These are phyloP conservation scores for Prunus campanulata DNA, from an alignment of 306 rosid genomes.

Conservation along the genomic window DNA sequence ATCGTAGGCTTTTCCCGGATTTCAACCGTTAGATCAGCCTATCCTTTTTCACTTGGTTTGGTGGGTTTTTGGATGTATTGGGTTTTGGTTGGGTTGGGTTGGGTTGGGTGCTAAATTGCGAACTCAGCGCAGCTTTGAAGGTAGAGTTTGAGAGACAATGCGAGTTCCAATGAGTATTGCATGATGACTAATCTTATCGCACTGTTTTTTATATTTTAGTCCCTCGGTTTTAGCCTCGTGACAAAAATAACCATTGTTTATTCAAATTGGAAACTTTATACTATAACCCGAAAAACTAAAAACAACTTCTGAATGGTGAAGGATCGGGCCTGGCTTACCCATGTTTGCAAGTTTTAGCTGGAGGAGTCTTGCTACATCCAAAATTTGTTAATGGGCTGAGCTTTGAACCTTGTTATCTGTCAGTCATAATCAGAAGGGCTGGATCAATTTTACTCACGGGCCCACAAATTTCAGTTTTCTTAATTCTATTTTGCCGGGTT, in stretches of 20 bases:
- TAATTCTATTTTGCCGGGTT: too few species aligned
- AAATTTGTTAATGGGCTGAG: not conserved
- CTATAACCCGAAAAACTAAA: too few species aligned
- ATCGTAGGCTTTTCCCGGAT: not conserved
- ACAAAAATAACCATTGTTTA: too few species aligned
- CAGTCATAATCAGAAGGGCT: not conserved
- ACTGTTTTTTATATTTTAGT: not conserved
- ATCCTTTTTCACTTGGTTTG: not conserved
- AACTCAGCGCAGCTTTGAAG: not conserved
- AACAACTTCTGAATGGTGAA: too few species aligned
- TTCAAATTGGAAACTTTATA: too few species aligned
- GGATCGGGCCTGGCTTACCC: not conserved
- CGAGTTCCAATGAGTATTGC: constrained; percentile 1
- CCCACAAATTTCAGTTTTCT: too few species aligned
- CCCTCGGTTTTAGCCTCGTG: not conserved
- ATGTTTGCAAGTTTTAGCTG: not conserved
- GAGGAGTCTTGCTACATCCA: not conserved
- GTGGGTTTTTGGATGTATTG: not conserved
- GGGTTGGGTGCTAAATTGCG: not conserved
- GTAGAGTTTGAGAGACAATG: not conserved
- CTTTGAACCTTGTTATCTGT: not conserved
- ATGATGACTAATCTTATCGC: not conserved
- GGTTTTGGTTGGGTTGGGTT: not conserved
- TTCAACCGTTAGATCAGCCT: constrained; percentile 8
- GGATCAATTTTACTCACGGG: not conserved